Percentiles rank a stretch among this genome's conserved stretches.
These are phyloP conservation scores for Pilatotrama ljubarskyi DNA, from an alignment of 768 basidiomycete genomes.

Conservation along the genomic window DNA sequence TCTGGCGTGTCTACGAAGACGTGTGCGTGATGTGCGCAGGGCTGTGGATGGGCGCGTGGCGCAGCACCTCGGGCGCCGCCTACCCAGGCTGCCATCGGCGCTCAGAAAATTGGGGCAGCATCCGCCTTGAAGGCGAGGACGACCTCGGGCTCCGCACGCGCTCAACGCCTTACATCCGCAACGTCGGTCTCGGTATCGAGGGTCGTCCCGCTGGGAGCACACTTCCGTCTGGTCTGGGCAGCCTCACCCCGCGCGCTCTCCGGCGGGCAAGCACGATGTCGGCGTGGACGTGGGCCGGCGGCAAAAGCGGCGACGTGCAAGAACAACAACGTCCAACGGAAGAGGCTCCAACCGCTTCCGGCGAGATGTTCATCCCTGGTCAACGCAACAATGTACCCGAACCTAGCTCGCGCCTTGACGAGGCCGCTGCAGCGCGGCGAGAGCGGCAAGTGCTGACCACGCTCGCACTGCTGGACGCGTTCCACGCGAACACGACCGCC, in stretches of 20 bases:
- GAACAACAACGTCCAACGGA: slow-evolving; percentile 12
- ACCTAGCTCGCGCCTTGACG: slow-evolving; percentile 8
- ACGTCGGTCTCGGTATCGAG: slow-evolving; percentile 29
- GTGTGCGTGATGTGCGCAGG: slow-evolving; percentile 81
- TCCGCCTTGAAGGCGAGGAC: slow-evolving; percentile 68
- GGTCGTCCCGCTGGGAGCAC: slow-evolving; percentile 11
- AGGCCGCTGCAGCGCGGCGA: slow-evolving; percentile 9
- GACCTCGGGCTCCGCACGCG: slow-evolving; percentile 27
- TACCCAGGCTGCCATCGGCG: slow-evolving; percentile 51
- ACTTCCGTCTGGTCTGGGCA: neutral
- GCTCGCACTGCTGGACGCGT: slow-evolving; percentile 63
- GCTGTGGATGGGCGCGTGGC: slow-evolving; percentile 76
- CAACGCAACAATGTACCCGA: slow-evolving; percentile 11
- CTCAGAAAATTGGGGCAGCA: slow-evolving; percentile 52
- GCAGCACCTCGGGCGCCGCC: slow-evolving; percentile 47
- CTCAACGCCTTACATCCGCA: slow-evolving; percentile 29
- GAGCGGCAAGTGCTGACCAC: slow-evolving; percentile 46
- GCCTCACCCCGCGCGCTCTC: slow-evolving; percentile 3
- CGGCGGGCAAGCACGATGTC: slow-evolving; percentile 53
- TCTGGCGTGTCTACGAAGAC: slow-evolving; percentile 84
- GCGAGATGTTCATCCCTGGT: slow-evolving; percentile 19
- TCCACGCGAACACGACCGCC: slow-evolving; percentile 43
- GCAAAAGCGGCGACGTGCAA: slow-evolving; percentile 38
- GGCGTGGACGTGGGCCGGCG: slow-evolving; percentile 36
- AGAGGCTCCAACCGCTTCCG: slow-evolving; percentile 10